Evolutionary conservation across 306 rosid genomes (phyloP).

Genomic region (Echinosophora koreensis): DNA sequence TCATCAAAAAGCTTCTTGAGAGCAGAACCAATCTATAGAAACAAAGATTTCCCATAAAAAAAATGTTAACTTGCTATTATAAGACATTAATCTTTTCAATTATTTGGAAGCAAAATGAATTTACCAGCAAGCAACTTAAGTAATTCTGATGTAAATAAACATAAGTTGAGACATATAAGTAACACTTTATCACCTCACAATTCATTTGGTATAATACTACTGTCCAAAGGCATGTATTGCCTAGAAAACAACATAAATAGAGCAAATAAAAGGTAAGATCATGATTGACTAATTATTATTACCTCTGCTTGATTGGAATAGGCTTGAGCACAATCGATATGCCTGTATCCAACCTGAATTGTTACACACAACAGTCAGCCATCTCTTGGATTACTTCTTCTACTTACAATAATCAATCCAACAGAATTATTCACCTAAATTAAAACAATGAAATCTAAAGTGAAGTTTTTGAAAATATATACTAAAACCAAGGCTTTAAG

Average conservation of each 20-base stretch:
- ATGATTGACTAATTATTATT: background rate
- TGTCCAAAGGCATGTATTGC: background rate
- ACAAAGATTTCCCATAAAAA: background rate
- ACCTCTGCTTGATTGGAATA: constrained; percentile 74
- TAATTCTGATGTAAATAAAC: background rate
- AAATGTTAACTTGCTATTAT: background rate
- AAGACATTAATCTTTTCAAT: background rate
- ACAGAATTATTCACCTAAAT: background rate
- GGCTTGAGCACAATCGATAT: constrained; percentile 71
- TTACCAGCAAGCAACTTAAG: background rate
- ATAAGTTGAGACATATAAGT: background rate
- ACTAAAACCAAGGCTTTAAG: too few species aligned
- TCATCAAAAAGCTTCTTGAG: constrained; percentile 65
- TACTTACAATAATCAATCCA: background rate
- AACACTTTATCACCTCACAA: constrained; percentile 5
- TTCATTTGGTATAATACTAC: background rate
- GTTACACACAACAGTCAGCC: background rate
- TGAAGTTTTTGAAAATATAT: background rate
- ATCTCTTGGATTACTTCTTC: background rate
- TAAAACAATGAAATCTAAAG: background rate
- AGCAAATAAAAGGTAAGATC: background rate
- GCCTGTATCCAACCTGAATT: constrained; percentile 68
- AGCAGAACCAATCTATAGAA: constrained; percentile 63
- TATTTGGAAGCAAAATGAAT: background rate
- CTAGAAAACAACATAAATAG: background rate